Evolutionary conservation across 108 stramenopile species (phyloP), one percentile per base, ranked within the genome.

Genomic region (Skeletonema tropicum): DNA sequence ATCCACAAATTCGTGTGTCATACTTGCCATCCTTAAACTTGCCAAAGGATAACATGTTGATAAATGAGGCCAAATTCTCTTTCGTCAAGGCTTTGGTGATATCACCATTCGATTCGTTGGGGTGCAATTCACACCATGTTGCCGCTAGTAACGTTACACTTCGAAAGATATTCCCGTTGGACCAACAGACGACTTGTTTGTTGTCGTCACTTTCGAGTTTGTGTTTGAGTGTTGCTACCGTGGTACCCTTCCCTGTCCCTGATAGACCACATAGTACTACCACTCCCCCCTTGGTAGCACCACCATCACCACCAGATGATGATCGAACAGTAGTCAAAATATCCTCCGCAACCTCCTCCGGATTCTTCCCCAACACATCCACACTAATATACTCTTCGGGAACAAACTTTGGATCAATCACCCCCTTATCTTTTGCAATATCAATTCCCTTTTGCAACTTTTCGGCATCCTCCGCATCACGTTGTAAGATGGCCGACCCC

Each of bases 231-330:
- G 77, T 80, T 13, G 88, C 61, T 0, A 93, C 92, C 10, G 95
- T 96, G 3, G 95, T 96, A 57, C 95, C 93, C 87, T 94, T 96
- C 21, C 95, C 95, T 26, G 93, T 94, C 41, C 95, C 95, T 46
- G 85, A 86, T 25, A 92, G 55, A 31, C 95, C 95, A 61, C 90
- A 91, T 64, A 96, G 58, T 9, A 93, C 93, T 60, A 96, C 87
- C 58, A 94, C 92, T 29, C 74, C 86, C 38, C 94, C 94, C 21
- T 45, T 42, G 12, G 58, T 15, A 13, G 58, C 21, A 13, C 70
- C 63, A 7, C 3, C 33, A n/a, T n/a, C n/a, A n/a, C n/a, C n/a
- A n/a, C n/a, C n/a, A 11, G 38, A 10, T 11, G 38, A 38, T 0
- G 38, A 39, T 23, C 26, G 46, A 39, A 49, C 71, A 60, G 13